Percentiles rank a stretch among this genome's conserved stretches.
Evolutionary conservation across 352 stramenopile species (phyloP).

Genomic region (Globisporangium paroecandrum): DNA sequence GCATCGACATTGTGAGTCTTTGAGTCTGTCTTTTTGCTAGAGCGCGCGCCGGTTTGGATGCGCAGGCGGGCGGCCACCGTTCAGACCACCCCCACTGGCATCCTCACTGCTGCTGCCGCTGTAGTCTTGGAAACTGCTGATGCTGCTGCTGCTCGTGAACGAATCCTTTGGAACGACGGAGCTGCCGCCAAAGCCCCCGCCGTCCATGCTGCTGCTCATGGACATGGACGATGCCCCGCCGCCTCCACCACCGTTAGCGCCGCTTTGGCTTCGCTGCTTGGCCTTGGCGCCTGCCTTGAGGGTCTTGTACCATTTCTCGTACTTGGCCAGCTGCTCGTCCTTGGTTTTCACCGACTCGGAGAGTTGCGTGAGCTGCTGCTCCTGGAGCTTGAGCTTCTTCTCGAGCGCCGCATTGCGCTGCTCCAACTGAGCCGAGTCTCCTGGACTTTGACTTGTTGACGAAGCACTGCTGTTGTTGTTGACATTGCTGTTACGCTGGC

Average conservation of each 20-base stretch:
- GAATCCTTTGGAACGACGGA: slow-evolving; percentile 34
- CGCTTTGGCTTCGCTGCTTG: slow-evolving; percentile 67
- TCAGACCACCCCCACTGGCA: slow-evolving; percentile 2
- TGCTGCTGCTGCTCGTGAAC: slow-evolving; percentile 65
- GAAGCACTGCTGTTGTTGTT: neutral
- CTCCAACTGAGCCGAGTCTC: neutral
- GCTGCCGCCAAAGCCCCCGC: slow-evolving; percentile 12
- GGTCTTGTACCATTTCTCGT: slow-evolving; percentile 85
- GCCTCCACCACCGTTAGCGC: slow-evolving; percentile 19
- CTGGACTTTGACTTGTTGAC: neutral
- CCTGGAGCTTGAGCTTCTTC: slow-evolving; percentile 40
- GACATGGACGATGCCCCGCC: slow-evolving; percentile 7
- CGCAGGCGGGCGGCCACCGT: slow-evolving; percentile 38
- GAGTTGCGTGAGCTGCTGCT: slow-evolving; percentile 59
- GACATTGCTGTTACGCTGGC: slow-evolving; percentile 47
- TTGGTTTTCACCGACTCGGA: slow-evolving; percentile 44
- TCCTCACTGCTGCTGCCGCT: slow-evolving; percentile 15
- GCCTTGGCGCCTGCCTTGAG: slow-evolving; percentile 80
- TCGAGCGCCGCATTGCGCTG: slow-evolving; percentile 23
- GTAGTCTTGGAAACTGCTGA: slow-evolving; percentile 44
- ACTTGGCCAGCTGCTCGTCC: slow-evolving; percentile 76
- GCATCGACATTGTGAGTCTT: neutral
- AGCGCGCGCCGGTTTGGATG: slow-evolving; percentile 66
- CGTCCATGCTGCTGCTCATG: slow-evolving; percentile 37
- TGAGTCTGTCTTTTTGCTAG: slow-evolving; percentile 15